Base-by-base conservation (phyloP, 2,329 filamentous ascomycete species). In the Colletotrichum horii region DNA sequence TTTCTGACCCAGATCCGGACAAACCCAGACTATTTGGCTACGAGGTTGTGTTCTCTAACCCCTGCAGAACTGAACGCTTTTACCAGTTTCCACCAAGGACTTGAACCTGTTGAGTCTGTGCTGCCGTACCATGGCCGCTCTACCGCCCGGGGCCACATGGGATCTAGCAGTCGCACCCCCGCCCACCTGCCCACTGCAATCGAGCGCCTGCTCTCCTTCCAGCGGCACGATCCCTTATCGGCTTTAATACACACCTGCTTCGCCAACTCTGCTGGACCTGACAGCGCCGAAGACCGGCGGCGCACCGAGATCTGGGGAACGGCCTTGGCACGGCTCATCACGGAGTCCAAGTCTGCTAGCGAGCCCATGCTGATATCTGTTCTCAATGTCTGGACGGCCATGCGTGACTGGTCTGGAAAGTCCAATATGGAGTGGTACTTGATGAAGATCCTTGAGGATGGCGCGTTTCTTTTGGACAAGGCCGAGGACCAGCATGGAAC, bases 371-470 rank as follows among this genome's bases (percentile, higher is more conserved):
- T 98, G 74, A 93, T 95, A 77, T 93, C 94, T 64, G 92, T 98
- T 38, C 89, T 99, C 66, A 96, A 97, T 83, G 93, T 95, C 72
- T 98, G 96, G 94, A 93, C 95, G 67, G 90, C 92, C 71, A 94
- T 96, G 90, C 93, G 95, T 77, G 93, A 96, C 83, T 98, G 96
- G 96, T 94, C 95, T 55, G 95, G 95, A 73, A 96, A 94, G 80
- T 92, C 93, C 79, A 97, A 96, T 78, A 93, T 99, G 88, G 96
- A 98, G 85, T 94, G 95, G 85, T 98, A 96, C 83, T 91, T 99
- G 15, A 97, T 98, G 94, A 95, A 97, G 82, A 95, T 97, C 76
- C 91, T 99, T 36, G 95, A 98, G 84, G 94, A 97, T 80, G 97
- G 97, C 78, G 94, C 96, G 52, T 98, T 98, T 82, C 88, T 98